Evolutionary conservation across 176 grass and related monocot genomes (phyloP).

Genomic region (Saccharum spontaneum): DNA sequence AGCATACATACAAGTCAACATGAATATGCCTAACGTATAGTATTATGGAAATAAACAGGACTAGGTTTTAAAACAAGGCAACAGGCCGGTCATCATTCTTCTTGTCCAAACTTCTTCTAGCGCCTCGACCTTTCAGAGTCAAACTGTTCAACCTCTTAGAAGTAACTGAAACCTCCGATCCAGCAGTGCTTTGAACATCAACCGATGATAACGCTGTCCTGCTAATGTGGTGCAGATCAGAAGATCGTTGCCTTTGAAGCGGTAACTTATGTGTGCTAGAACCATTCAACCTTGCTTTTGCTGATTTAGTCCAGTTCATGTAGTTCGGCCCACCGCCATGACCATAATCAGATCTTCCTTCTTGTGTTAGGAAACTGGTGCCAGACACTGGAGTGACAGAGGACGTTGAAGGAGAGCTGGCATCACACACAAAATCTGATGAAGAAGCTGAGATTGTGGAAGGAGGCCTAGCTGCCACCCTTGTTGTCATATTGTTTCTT

Average conservation of each 20-base stretch:
- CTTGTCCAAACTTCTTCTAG: slow-evolving; percentile 61
- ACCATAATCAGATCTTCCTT: slow-evolving; percentile 46
- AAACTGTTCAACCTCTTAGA: slow-evolving; percentile 50
- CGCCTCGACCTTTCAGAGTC: slow-evolving; percentile 43
- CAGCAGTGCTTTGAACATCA: slow-evolving; percentile 51
- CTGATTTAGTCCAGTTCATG: slow-evolving; percentile 78
- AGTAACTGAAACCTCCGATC: slow-evolving; percentile 48
- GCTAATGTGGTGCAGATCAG: slow-evolving; percentile 36
- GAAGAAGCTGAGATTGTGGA: slow-evolving; percentile 51
- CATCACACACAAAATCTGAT: slow-evolving; percentile 54
- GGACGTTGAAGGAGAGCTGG: slow-evolving; percentile 67
- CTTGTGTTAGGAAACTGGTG: slow-evolving; percentile 32
- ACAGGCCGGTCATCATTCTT: slow-evolving; percentile 49
- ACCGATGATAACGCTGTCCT: slow-evolving; percentile 53
- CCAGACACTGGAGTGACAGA: slow-evolving; percentile 56
- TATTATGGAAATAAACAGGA: slow-evolving; percentile 23
- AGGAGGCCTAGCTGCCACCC: slow-evolving; percentile 66
- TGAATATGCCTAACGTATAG: slow-evolving; percentile 25
- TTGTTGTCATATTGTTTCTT: slow-evolving; percentile 71
- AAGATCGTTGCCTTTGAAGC: slow-evolving; percentile 46
- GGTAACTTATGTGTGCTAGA: slow-evolving; percentile 32
- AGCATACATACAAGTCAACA: slow-evolving; percentile 47
- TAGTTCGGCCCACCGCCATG: slow-evolving; percentile 48
- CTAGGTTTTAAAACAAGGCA: slow-evolving; percentile 43
- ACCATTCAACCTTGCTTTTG: slow-evolving; percentile 60